Conservation (phyloP, 108 stramenopile genomes). For the Cylindrotheca fusiformis region DNA sequence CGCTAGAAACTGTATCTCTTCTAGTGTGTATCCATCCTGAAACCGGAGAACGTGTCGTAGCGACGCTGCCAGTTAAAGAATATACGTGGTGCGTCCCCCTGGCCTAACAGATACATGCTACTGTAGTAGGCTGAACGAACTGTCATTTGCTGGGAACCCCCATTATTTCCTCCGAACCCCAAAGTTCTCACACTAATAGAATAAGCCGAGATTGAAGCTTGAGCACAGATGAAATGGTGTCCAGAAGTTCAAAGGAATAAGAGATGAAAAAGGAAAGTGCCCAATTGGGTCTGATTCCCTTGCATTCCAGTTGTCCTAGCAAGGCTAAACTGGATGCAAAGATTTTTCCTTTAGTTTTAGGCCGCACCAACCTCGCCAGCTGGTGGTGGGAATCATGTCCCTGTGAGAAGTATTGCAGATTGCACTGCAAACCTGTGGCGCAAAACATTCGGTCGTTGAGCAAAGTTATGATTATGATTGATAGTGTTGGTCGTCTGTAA, state of each 20-base stretch:
- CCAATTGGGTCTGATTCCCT: constrained; percentile 24
- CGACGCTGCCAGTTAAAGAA: too few species aligned
- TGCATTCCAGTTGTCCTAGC: constrained; percentile 18
- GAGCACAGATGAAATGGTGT: not conserved
- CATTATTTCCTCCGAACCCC: too few species aligned
- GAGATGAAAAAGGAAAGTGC: not conserved
- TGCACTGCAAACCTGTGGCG: constrained; percentile 34
- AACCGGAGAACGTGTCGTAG: too few species aligned
- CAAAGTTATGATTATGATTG: constrained; percentile 40
- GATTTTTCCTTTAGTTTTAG: constrained; percentile 28
- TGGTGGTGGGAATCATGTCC: constrained; percentile 48
- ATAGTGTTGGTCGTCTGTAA: constrained; percentile 16
- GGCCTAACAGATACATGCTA: too few species aligned
- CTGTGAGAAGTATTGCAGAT: constrained; percentile 31
- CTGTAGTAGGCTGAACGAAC: too few species aligned
- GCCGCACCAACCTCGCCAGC: constrained; percentile 23
- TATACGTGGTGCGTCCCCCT: too few species aligned
- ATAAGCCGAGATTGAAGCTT: too few species aligned
- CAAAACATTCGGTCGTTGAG: constrained; percentile 28
- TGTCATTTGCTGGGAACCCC: too few species aligned
- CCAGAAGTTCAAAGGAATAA: not conserved
- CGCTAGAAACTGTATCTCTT: too few species aligned
- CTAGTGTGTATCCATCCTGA: too few species aligned
- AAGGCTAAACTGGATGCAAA: constrained; percentile 9
- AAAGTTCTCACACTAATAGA: too few species aligned